A percentile compares a stretch with the other conserved stretches of the same genome.
Evolutionary conservation across 805 yeast species (phyloP).

Genomic region (Myxozyma nipponensis): DNA sequence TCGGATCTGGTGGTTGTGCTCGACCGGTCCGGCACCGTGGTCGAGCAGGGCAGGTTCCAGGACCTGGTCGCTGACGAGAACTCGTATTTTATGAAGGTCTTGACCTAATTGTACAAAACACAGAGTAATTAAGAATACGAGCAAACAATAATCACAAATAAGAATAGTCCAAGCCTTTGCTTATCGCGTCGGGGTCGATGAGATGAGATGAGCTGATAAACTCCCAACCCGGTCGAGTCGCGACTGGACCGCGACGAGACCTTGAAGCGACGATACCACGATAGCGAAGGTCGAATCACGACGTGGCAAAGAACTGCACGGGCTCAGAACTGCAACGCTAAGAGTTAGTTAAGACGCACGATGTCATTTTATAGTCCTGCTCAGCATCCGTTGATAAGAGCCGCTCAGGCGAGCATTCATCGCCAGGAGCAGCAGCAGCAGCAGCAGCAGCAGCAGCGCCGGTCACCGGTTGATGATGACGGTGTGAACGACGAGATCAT

Average conservation of each 20-base stretch:
- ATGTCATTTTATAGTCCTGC: constrained; percentile 24
- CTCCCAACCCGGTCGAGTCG: too few relatives aligned
- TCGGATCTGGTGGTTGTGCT: constrained; percentile 52
- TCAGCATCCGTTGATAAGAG: constrained; percentile 24
- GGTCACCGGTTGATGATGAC: neutral
- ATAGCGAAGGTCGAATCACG: too few relatives aligned
- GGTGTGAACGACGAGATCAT: neutral
- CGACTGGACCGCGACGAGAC: too few relatives aligned
- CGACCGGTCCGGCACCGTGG: constrained; percentile 50
- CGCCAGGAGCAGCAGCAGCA: neutral
- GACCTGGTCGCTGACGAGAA: constrained; percentile 41
- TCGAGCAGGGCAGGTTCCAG: constrained; percentile 48
- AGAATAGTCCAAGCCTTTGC: too few relatives aligned
- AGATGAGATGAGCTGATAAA: too few relatives aligned
- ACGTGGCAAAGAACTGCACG: too few relatives aligned
- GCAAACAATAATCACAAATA: too few relatives aligned
- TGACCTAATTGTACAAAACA: too few relatives aligned
- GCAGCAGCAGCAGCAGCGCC: neutral
- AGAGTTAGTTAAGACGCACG: neutral
- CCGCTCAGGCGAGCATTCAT: neutral
- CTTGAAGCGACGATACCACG: too few relatives aligned
- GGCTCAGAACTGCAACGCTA: too few relatives aligned
- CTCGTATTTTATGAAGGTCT: constrained; percentile 22
- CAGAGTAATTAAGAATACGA: too few relatives aligned
- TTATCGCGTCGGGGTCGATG: too few relatives aligned